Conservation (phyloP, 106 monocot species). For the Posidonia australis region DNA sequence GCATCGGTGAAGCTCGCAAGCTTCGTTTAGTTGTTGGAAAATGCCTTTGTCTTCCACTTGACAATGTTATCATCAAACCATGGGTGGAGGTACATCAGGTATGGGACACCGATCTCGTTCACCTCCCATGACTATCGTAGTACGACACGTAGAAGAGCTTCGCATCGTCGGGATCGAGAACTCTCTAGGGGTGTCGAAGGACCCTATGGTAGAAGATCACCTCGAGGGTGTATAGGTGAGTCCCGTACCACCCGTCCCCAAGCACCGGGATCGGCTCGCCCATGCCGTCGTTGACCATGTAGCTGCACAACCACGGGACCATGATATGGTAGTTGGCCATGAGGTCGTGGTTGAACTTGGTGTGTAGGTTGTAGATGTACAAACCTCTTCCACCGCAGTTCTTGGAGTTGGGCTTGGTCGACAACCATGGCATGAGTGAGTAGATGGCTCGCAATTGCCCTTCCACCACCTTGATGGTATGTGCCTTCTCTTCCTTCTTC, state of each 20-base stretch:
- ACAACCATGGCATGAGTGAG: too few species aligned
- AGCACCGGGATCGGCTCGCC: constrained; percentile 23
- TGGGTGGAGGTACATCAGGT: constrained; percentile 49
- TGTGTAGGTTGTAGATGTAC: constrained; percentile 44
- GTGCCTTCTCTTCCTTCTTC: too few species aligned
- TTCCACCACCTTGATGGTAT: too few species aligned
- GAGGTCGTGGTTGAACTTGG: constrained; percentile 51
- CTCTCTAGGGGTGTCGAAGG: constrained; percentile 29
- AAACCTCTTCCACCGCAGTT: constrained; percentile 24
- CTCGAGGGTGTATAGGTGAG: constrained; percentile 58
- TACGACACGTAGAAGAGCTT: constrained; percentile 48
- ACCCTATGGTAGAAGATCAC: constrained; percentile 36
- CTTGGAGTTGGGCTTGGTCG: too few species aligned
- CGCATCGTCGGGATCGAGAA: constrained; percentile 18
- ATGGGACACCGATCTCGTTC: constrained; percentile 41
- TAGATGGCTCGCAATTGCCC: too few species aligned
- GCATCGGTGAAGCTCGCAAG: constrained; percentile 35
- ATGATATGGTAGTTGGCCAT: constrained; percentile 15
- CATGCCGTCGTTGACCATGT: constrained; percentile 30
- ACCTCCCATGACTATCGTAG: constrained; percentile 46
- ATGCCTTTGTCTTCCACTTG: constrained; percentile 20
- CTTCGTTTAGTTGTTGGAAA: constrained; percentile 7
- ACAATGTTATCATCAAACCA: constrained; percentile 21
- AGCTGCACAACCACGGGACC: constrained; percentile 48
- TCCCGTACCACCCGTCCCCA: constrained; percentile 33